A percentile compares a stretch with the other conserved stretches of the same genome.
Conservation (phyloP, 768 basidiomycete genomes). For the Nidularia pulvinata region DNA sequence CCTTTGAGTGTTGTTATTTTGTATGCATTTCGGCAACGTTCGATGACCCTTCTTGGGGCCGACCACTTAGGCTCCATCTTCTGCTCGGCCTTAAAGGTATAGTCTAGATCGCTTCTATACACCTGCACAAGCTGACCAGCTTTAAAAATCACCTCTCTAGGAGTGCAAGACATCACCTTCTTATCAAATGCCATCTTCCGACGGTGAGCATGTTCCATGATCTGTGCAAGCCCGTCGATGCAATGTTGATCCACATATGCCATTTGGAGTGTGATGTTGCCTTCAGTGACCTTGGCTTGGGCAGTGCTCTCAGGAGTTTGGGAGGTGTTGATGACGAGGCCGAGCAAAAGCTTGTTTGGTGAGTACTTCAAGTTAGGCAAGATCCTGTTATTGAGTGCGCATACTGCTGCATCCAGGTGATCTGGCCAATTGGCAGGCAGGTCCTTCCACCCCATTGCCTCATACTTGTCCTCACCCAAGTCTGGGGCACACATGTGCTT, state of each 20-base stretch:
- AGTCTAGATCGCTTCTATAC: constrained; percentile 7
- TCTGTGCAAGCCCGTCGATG: constrained; percentile 20
- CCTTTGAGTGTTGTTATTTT: constrained; percentile 7
- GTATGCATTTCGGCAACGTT: constrained; percentile 11
- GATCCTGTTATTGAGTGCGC: constrained; percentile 5
- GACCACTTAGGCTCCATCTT: constrained; percentile 12
- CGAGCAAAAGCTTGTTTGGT: constrained; percentile 18
- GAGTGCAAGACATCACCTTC: constrained; percentile 5
- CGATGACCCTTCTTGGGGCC: constrained; percentile 4
- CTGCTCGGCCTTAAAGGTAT: constrained; percentile 5
- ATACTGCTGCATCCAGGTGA: constrained; percentile 23
- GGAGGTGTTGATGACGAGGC: constrained; percentile 14
- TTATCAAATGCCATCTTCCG: constrained; percentile 22
- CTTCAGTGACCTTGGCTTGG: not conserved
- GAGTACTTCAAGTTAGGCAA: constrained; percentile 7
- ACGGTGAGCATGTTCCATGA: constrained; percentile 14
- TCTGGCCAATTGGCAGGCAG: constrained; percentile 25
- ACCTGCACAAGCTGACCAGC: constrained; percentile 11
- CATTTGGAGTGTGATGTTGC: constrained; percentile 15
- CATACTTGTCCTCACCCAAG: constrained; percentile 18
- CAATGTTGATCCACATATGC: constrained; percentile 24
- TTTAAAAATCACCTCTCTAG: constrained; percentile 18
- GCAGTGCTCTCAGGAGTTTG: constrained; percentile 1
- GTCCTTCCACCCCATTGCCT: constrained; percentile 8
- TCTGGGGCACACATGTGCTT: constrained; percentile 27